Percentiles rank a stretch among this genome's conserved stretches.
Evolutionary conservation across 257 asterid species (phyloP).

Genomic region (Petrea volubilis): DNA sequence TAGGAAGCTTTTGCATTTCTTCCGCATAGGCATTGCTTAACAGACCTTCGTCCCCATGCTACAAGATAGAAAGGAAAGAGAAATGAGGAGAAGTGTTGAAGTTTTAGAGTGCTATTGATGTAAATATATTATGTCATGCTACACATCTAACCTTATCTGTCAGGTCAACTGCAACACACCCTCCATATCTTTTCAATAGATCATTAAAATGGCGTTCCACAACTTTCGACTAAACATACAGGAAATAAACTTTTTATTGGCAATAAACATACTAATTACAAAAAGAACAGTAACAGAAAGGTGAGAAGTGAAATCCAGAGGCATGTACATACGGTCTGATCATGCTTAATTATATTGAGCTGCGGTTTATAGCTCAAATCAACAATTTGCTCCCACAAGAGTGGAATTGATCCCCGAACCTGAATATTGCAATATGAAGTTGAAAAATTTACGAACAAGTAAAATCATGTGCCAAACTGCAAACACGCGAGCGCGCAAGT

Average conservation of each 20-base stretch:
- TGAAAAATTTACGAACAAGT: no score
- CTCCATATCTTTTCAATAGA: constrained; percentile 86
- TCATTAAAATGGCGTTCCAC: constrained; percentile 92
- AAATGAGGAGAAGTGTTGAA: not conserved
- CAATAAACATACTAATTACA: not conserved
- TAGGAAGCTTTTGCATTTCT: not conserved
- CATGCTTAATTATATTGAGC: not conserved
- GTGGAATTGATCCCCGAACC: not conserved
- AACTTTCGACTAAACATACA: constrained; percentile 63
- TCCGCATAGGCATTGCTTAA: not conserved
- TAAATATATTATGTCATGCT: no score
- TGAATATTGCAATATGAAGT: not conserved
- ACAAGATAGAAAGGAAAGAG: not conserved
- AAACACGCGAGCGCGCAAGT: no score
- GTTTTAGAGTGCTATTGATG: not conserved
- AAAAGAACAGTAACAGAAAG: not conserved
- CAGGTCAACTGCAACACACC: constrained; percentile 79
- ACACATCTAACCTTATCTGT: constrained; percentile 73
- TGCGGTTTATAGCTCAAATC: not conserved
- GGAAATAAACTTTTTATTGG: not conserved
- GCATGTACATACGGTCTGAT: not conserved
- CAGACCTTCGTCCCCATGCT: not conserved
- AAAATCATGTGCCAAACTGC: no score
- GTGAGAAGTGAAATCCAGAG: not conserved
- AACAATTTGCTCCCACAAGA: not conserved